Evolutionary conservation across 768 basidiomycete genomes (phyloP).

Genomic region (Tricholomella constricta): DNA sequence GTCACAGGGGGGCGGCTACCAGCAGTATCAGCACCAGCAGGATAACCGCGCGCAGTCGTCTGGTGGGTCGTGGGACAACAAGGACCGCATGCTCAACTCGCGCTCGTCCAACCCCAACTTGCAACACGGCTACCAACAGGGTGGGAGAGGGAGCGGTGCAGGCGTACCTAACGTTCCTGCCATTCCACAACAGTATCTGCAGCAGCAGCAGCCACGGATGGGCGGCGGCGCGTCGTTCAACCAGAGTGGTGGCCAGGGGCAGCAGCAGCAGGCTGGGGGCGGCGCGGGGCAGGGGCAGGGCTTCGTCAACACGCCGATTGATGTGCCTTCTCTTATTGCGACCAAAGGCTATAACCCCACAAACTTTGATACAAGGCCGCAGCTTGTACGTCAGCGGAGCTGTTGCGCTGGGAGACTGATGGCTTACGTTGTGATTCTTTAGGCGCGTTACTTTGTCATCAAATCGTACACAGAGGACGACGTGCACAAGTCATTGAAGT

Average conservation of each 20-base stretch:
- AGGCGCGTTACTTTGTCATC: conserved; percentile 97
- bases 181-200: conserved; percentile 71
- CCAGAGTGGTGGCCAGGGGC: conserved; percentile 24
- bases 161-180: conserved; percentile 67
- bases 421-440: conserved; percentile 4
- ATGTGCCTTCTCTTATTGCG: conserved; percentile 82
- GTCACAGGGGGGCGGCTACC: conserved; percentile 33
- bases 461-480: conserved; percentile 99
- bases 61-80: conserved; percentile 62
- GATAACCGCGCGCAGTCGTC: conserved; percentile 33
- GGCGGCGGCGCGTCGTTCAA: conserved; percentile 39
- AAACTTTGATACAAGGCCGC: conserved; percentile 78
- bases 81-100: conserved; percentile 55
- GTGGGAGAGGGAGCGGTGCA: conserved; percentile 35
- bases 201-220: conserved; percentile 47
- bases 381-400: conserved; percentile 55
- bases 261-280: conserved; percentile 20
- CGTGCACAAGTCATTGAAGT: conserved; percentile 96
- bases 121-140: conserved; percentile 61
- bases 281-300: conserved; percentile 44
- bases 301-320: conserved; percentile 69
- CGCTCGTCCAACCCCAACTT: conserved; percentile 72
- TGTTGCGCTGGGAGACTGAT: conserved; percentile 6
- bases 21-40: conserved; percentile 36
- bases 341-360: conserved; percentile 91